A percentile compares a stretch with the other conserved stretches of the same genome.
These are phyloP conservation scores for Populus euphratica DNA, from an alignment of 345 rosid species.

Conservation along the genomic window DNA sequence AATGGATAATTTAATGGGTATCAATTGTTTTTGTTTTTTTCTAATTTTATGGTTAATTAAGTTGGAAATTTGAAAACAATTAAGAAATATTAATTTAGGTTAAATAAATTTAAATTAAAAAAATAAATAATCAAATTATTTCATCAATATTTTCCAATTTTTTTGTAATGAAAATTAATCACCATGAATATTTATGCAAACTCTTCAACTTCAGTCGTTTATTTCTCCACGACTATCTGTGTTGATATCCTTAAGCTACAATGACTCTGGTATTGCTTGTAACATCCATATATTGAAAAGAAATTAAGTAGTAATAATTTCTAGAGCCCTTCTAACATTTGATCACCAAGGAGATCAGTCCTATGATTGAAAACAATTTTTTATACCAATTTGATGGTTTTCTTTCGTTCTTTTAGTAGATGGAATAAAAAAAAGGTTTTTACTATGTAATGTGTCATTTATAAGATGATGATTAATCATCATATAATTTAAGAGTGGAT, in stretches of 20 bases:
- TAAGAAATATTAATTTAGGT: no score
- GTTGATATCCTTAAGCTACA: no score
- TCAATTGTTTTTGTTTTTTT: no score
- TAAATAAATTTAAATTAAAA: no score
- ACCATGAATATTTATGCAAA: neutral
- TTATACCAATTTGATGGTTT: conserved; percentile 15
- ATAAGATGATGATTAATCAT: conserved; percentile 52
- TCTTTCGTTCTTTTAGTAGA: conserved; percentile 4
- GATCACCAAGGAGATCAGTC: conserved; percentile 9
- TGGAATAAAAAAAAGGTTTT: conserved; percentile 12
- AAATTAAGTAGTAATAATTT: conserved; percentile 12
- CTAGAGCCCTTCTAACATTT: conserved; percentile 11
- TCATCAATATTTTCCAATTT: no score
- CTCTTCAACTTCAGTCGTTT: conserved; percentile 43
- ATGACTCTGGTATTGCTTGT: conserved; percentile 17
- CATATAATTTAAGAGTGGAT: conserved; percentile 37
- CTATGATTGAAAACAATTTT: conserved; percentile 22
- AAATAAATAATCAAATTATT: no score
- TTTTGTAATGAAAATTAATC: no score
- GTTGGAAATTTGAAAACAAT: no score
- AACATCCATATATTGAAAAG: conserved; percentile 15
- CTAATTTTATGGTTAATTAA: no score
- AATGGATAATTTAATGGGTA: no score
- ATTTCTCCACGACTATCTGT: neutral
- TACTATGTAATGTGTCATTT: conserved; percentile 22